phyloP scores from a whole-genome alignment of 352 stramenopile genomes.

The Phytopythium oedochilum region DNA sequence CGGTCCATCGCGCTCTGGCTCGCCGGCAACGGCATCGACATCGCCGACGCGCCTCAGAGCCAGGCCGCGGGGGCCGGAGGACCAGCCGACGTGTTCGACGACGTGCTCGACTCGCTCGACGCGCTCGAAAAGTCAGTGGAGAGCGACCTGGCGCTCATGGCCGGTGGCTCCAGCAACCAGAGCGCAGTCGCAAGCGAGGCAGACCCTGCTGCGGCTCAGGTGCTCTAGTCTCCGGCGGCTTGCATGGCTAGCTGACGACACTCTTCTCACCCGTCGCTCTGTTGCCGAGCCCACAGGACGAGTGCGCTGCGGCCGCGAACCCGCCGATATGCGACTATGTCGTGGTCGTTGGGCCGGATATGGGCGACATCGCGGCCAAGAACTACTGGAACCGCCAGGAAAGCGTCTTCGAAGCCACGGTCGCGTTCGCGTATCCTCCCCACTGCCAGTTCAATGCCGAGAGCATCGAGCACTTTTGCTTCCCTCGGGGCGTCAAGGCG shows the following conservation, averaged over 20 bases:
- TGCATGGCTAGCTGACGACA: no score
- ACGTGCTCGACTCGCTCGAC: slow-evolving; percentile 41
- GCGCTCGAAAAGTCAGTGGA: slow-evolving; percentile 31
- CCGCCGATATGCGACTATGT: slow-evolving; percentile 40
- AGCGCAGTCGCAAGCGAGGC: background rate
- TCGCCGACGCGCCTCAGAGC: slow-evolving; percentile 11
- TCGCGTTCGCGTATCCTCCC: slow-evolving; percentile 60
- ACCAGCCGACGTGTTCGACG: slow-evolving; percentile 26
- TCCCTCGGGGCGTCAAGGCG: slow-evolving; percentile 33
- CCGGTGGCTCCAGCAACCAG: background rate
- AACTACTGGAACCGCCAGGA: slow-evolving; percentile 38
- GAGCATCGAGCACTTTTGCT: slow-evolving; percentile 75
- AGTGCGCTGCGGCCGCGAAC: background rate
- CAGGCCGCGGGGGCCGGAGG: background rate
- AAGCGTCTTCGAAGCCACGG: slow-evolving; percentile 46
- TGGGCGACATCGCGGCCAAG: slow-evolving; percentile 34
- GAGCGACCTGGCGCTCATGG: slow-evolving; percentile 18
- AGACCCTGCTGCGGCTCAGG: background rate
- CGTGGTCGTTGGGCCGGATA: slow-evolving; percentile 36
- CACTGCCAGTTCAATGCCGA: slow-evolving; percentile 63
- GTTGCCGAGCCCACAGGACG: background rate
- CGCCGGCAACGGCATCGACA: slow-evolving; percentile 30
- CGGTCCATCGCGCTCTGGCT: slow-evolving; percentile 40
- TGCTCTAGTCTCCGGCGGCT: no score
- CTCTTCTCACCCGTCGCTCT: no score